Base-by-base conservation (phyloP, 805 yeast species). In the Candida sanyiensis region DNA sequence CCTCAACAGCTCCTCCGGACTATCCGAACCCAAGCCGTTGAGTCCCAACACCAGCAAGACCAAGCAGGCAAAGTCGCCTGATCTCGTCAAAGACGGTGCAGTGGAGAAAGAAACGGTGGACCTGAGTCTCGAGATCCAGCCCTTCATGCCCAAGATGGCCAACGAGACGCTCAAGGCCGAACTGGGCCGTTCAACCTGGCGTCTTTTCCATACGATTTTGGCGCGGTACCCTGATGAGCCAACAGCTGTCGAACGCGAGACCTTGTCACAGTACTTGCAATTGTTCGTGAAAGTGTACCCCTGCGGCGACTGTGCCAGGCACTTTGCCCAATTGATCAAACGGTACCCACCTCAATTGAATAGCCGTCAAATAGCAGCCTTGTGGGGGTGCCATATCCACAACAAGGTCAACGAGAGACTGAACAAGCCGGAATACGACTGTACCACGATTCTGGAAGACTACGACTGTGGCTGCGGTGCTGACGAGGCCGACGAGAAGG, bases 381-480 rank as follows among this genome's bases (percentile, higher is more conserved):
- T 85, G 47, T 93, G 98, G 98, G 98, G 98, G 1, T 93, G 98
- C 57, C 82, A 82, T 53, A 69, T 89, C 5, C 97, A 89, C 63
- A 89, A 90, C 58, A 71, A 78, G 53, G 97, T 89, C 25, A 90
- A 90, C 59, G 75, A 74, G 38, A 66, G 81, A 37, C 67, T 89
- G 31, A 69, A 68, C 5, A 86, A 89, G 50, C 75, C 72, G 1
- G 66, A 69, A 13, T 93, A 87, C 58, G 97, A 93, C 58, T 93
- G 99, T 58, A 70, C 85, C 2, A 76, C 73, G 7, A 83, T 93
- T 40, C 65, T 85, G 38, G 96, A 87, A 49, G 93, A 86, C 61
- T 93, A 93, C 60, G 95, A 89, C 53, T 90, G 98, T 66, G 98
- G 98, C 0, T 90, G 98, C 63, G 95, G 93, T 1, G 95, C 78